Evolutionary conservation across 139 green algal species (phyloP), one percentile per base, ranked within the genome.

Genomic region (Nannochloris sp.): DNA sequence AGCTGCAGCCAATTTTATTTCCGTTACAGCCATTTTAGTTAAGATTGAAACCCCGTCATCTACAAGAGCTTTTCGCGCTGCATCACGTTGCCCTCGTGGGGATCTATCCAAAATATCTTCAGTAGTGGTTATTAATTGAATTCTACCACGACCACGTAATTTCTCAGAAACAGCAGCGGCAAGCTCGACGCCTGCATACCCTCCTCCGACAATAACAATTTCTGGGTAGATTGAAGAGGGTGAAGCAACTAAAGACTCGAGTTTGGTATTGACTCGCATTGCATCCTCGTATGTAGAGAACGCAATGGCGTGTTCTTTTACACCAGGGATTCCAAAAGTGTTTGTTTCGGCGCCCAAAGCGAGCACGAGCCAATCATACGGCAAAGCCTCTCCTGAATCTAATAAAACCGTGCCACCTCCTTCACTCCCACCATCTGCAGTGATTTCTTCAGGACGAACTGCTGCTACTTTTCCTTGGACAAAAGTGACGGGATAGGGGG

Each of bases 281-380:
- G 77, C 86, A 59, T 99, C 91, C 31, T 91, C 71, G 23, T 91
- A 79, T 2, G 74, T 85, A 33, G 69, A 75, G 64, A 99, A 97
- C 9, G 88, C 75, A 31, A 93, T 54, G 2, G 90, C 87, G 12
- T 76, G 71, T 68, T 97, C 83, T 54, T 77, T 74, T 6, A 93
- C 90, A 2, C 93, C 93, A 2, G 83, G 80, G 9, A 96, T 81
- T 13, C 84, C 85, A 65, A 77, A 82, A 19, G 61, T 79, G n/a
- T 32, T 66, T 19, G 81, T 82, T 30, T 82, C 68, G 0, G 80
- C 75, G 0, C 92, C 92, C 53, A 98, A 67, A 0, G 91, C 83
- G 27, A 97, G 48, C 38, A 97, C 82, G 38, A 97, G 85, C 77
- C 81, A 95, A 72, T 96, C 90, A 66, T 95, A 96, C n/a, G 83